Percentiles rank a stretch among this genome's conserved stretches.
phyloP scores from a whole-genome alignment of 1,139 yeast species.

The Lodderomyces jiufengensis region DNA sequence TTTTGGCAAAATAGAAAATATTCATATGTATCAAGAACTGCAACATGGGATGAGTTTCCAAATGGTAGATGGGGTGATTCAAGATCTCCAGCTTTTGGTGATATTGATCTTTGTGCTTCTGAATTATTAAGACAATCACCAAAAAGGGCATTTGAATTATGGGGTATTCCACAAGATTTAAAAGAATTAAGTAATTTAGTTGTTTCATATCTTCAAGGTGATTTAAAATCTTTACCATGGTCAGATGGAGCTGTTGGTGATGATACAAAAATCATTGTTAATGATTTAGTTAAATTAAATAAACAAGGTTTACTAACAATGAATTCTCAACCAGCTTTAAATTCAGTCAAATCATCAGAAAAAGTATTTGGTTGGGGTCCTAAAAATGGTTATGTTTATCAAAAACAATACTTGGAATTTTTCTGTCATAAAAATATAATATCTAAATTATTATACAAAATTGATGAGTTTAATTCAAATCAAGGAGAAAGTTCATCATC shows the following conservation, averaged over 20 bases:
- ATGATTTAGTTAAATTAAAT: slow-evolving; percentile 60
- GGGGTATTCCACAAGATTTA: slow-evolving; percentile 75
- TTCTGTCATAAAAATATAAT: slow-evolving; percentile 62
- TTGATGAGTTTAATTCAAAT: slow-evolving; percentile 36
- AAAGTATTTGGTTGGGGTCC: slow-evolving; percentile 95
- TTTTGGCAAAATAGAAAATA: slow-evolving; percentile 95
- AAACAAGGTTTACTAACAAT: slow-evolving; percentile 69
- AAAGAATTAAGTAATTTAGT: slow-evolving; percentile 62
- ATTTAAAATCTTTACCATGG: slow-evolving; percentile 84
- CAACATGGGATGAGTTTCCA: slow-evolving; percentile 94
- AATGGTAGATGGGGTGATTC: slow-evolving; percentile 96
- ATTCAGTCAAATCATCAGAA: slow-evolving; percentile 72
- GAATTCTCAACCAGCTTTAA: slow-evolving; percentile 93
- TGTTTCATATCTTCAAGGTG: slow-evolving; percentile 63
- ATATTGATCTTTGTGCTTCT: slow-evolving; percentile 74
- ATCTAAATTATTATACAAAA: slow-evolving; percentile 29
- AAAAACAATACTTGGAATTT: slow-evolving; percentile 87
- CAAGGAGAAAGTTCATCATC: slow-evolving; percentile 37
- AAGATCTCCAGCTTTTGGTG: slow-evolving; percentile 91
- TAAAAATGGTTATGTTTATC: slow-evolving; percentile 83
- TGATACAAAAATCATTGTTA: slow-evolving; percentile 66
- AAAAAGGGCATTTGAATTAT: slow-evolving; percentile 71
- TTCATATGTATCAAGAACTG: slow-evolving; percentile 84
- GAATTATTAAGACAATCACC: slow-evolving; percentile 78
- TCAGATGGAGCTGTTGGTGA: slow-evolving; percentile 83